A percentile compares a stretch with the other conserved stretches of the same genome.
Conservation (phyloP, 345 rosid species). For the Salix dunnii region DNA sequence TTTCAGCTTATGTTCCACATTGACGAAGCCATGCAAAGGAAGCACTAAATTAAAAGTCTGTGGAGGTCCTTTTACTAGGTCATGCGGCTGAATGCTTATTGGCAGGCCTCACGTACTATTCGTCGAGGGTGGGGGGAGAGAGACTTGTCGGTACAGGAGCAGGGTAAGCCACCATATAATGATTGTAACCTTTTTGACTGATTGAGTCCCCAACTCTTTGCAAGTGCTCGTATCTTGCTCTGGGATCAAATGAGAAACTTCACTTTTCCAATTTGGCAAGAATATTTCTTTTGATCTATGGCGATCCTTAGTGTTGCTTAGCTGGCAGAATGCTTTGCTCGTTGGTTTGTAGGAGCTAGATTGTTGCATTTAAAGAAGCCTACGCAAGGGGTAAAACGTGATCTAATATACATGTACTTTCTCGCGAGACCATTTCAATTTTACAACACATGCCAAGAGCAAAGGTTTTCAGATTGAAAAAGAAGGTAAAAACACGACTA, state of each 20-base stretch:
- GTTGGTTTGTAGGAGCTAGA: background rate
- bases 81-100: background rate
- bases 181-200: background rate
- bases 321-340: too few species aligned
- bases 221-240: too few species aligned
- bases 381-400: too few species aligned
- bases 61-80: background rate
- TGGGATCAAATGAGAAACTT: background rate
- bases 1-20: slow-evolving; percentile 51
- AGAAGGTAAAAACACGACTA: too few species aligned
- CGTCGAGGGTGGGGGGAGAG: background rate
- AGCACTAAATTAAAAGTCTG: slow-evolving; percentile 8
- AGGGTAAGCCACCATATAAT: background rate
- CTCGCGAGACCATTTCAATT: background rate
- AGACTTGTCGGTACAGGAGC: background rate
- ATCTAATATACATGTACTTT: too few species aligned
- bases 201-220: background rate
- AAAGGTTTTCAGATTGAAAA: background rate
- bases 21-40: slow-evolving; percentile 33
- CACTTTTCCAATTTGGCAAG: background rate
- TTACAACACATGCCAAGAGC: background rate
- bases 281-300: background rate
- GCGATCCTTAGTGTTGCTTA: background rate
- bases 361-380: background rate
- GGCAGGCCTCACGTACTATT: too few species aligned